A percentile compares a stretch with the other conserved stretches of the same genome.
Conservation (phyloP, 371 early-diverging fungal genomes). For the Mortierella sp. region DNA sequence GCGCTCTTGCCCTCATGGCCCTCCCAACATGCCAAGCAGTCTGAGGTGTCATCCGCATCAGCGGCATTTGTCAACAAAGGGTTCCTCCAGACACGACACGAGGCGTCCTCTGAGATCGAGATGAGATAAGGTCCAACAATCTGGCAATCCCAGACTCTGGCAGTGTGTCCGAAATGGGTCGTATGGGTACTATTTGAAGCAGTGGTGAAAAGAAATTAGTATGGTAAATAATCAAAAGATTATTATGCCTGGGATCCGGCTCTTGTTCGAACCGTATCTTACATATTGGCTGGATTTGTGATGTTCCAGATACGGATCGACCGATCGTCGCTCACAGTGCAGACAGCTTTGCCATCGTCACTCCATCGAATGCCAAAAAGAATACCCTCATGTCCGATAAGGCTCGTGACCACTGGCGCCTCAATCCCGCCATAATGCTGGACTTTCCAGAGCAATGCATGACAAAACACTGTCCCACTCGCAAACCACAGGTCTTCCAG, state of each 20-base stretch:
- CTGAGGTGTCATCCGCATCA: conserved; percentile 58
- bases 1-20: conserved; percentile 87
- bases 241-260: background rate
- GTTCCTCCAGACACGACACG: conserved; percentile 86
- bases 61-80: conserved; percentile 43
- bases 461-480: conserved; percentile 88
- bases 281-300: conserved; percentile 28
- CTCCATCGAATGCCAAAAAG: conserved; percentile 86
- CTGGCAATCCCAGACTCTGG: conserved; percentile 87
- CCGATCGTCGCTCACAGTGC: conserved; percentile 89
- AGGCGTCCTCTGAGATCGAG: conserved; percentile 71
- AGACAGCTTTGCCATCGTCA: conserved; percentile 67
- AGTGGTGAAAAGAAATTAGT: background rate
- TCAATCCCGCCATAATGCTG: conserved; percentile 54
- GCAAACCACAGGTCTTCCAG: conserved; percentile 69
- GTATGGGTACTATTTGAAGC: conserved; percentile 57
- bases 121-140: conserved; percentile 68
- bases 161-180: conserved; percentile 83
- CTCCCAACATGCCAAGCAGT: conserved; percentile 80
- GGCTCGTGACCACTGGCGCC: conserved; percentile 62
- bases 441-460: conserved; percentile 81
- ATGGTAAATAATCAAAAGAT: background rate
- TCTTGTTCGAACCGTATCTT: background rate
- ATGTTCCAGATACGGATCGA: conserved; percentile 85
- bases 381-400: conserved; percentile 83